These are phyloP conservation scores for Cinnamomum chago DNA, from an alignment of 164 flowering plant species.

Conservation along the genomic window DNA sequence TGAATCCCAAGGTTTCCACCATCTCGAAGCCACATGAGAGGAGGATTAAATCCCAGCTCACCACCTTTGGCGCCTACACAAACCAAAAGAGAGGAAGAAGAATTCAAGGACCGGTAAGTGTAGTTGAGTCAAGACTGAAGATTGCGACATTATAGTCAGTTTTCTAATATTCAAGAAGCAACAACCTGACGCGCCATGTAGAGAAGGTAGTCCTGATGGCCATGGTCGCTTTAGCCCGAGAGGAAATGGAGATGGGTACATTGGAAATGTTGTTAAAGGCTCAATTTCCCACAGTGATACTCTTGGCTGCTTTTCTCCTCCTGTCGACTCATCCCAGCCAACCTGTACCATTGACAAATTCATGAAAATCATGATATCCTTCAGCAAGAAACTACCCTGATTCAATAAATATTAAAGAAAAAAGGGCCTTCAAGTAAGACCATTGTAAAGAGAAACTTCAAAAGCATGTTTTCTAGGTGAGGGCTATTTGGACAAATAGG, in stretches of 20 bases:
- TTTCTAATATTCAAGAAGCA: background rate
- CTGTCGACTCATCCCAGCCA: constrained; percentile 99
- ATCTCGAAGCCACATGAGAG: constrained; percentile 80
- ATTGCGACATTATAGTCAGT: too few species aligned
- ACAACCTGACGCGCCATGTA: constrained; percentile 39
- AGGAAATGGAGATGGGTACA: constrained; percentile 93
- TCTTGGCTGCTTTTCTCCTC: constrained; percentile 98
- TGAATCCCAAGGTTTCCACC: constrained; percentile 57
- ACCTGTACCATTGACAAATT: constrained; percentile 42
- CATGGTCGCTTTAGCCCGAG: constrained; percentile 92
- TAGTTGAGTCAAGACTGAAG: background rate
- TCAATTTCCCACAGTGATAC: constrained; percentile 97
- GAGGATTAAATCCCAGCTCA: constrained; percentile 70
- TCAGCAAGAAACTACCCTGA: background rate
- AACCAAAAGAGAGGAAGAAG: background rate
- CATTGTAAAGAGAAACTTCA: too few species aligned
- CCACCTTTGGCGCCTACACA: constrained; percentile 59
- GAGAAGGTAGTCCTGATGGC: constrained; percentile 78
- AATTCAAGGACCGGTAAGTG: background rate
- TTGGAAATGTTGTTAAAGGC: constrained; percentile 93
- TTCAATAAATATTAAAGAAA: too few species aligned
- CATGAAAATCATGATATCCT: background rate
- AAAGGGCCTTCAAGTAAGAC: too few species aligned
- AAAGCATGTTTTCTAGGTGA: too few species aligned
- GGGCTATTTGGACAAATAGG: background rate